Percentiles rank a stretch among this genome's conserved stretches.
Conservation (phyloP, 169 alveolate species). For the Cryptosporidium muris region DNA sequence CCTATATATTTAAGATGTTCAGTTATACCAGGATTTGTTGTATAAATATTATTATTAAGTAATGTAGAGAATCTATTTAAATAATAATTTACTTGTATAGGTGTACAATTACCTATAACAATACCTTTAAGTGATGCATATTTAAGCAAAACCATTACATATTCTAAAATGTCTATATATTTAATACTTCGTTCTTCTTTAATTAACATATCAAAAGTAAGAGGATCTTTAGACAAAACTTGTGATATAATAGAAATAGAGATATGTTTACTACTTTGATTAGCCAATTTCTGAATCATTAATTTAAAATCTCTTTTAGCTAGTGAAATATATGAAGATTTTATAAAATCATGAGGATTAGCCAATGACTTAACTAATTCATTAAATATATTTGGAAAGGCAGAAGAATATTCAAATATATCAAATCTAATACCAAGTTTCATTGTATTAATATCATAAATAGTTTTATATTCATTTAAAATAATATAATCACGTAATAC, state of each 20-base stretch:
- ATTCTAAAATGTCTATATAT: constrained; percentile 21
- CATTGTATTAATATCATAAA: constrained; percentile 11
- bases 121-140: constrained; percentile 13
- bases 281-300: neutral
- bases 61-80: constrained; percentile 9
- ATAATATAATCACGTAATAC: constrained; percentile 9
- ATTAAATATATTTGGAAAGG: constrained; percentile 5
- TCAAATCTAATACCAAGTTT: constrained; percentile 14
- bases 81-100: constrained; percentile 57
- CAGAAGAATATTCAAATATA: constrained; percentile 8
- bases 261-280: neutral
- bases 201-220: constrained; percentile 38
- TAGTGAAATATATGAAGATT: neutral
- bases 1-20: neutral
- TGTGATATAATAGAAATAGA: constrained; percentile 1
- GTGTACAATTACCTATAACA: constrained; percentile 52
- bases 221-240: constrained; percentile 11
- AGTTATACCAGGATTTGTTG: neutral
- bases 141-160: constrained; percentile 16
- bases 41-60: neutral
- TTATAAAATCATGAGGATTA: neutral
- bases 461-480: constrained; percentile 1
- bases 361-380: neutral
- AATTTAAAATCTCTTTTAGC: constrained; percentile 46
- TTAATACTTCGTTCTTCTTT: constrained; percentile 16